Percentiles rank a stretch among this genome's conserved stretches.
Evolutionary conservation across 148 eudicot species (phyloP).

Genomic region (Chenopodium quinoa): DNA sequence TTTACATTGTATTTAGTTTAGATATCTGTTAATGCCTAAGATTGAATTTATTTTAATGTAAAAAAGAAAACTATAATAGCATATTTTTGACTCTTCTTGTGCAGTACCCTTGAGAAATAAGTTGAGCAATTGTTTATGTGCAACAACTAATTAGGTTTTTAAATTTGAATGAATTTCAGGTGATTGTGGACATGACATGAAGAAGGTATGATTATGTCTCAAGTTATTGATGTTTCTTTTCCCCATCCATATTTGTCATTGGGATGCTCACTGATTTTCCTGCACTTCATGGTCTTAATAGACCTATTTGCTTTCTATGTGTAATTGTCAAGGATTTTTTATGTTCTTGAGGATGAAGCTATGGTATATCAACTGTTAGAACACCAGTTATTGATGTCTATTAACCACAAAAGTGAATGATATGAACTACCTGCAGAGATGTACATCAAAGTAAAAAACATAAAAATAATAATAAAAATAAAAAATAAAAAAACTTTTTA

Average conservation of each 20-base stretch:
- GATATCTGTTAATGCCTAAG: not conserved
- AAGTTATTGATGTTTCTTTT: not conserved
- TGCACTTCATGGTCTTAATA: not conserved
- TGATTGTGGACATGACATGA: constrained; percentile 39
- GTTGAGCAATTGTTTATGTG: not conserved
- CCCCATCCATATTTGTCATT: not conserved
- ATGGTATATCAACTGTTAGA: not conserved
- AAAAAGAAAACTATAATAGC: not conserved
- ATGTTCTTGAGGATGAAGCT: not conserved
- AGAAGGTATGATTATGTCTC: constrained; percentile 34
- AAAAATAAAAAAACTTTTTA: too few species aligned
- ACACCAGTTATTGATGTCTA: not conserved
- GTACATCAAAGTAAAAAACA: not conserved
- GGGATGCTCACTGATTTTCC: not conserved
- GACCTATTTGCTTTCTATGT: not conserved
- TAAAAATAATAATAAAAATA: too few species aligned
- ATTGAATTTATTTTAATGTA: not conserved
- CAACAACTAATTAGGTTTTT: constrained; percentile 17
- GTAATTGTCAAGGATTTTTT: not conserved
- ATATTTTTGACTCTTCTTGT: not conserved
- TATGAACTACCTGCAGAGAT: not conserved
- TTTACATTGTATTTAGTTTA: not conserved
- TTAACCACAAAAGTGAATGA: not conserved
- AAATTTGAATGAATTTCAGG: constrained; percentile 29
- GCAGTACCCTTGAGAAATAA: not conserved